Percentiles rank a stretch among this genome's conserved stretches.
Conservation (phyloP, 202 grass and related monocot species). For the Digitaria exilis region DNA sequence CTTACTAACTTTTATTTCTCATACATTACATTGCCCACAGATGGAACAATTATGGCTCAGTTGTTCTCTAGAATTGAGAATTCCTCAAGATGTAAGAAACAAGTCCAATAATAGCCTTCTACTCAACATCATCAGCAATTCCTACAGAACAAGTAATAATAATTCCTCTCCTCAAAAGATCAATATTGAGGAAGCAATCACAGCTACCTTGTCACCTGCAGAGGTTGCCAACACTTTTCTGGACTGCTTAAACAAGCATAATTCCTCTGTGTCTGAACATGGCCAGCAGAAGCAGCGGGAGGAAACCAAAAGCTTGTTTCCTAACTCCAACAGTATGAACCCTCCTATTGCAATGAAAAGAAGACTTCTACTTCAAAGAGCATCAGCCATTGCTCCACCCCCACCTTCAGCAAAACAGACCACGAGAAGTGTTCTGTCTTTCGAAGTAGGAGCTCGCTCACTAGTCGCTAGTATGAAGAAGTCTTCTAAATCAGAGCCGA, state of each 20-base stretch:
- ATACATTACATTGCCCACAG: slow-evolving; percentile 29
- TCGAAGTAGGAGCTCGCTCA: slow-evolving; percentile 8
- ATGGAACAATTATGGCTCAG: slow-evolving; percentile 44
- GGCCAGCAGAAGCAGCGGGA: neutral
- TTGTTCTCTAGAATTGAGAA: slow-evolving; percentile 41
- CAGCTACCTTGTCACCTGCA: slow-evolving; percentile 7
- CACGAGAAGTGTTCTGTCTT: slow-evolving; percentile 22
- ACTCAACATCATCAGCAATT: slow-evolving; percentile 6
- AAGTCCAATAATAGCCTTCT: slow-evolving; percentile 26
- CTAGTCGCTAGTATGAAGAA: slow-evolving; percentile 21
- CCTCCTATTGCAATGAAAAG: slow-evolving; percentile 38
- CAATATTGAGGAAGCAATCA: slow-evolving; percentile 18
- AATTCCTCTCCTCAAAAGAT: neutral
- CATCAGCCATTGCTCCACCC: slow-evolving; percentile 5
- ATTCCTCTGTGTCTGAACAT: slow-evolving; percentile 23
- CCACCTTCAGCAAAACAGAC: slow-evolving; percentile 7
- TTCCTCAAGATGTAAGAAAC: slow-evolving; percentile 42
- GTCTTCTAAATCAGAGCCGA: neutral
- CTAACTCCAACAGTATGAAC: slow-evolving; percentile 15
- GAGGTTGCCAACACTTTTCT: slow-evolving; percentile 34
- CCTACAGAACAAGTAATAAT: slow-evolving; percentile 1
- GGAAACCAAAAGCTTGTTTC: slow-evolving; percentile 17
- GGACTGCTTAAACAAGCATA: slow-evolving; percentile 49
- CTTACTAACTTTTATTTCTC: slow-evolving; percentile 32
- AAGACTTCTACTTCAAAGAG: slow-evolving; percentile 39